A percentile compares a stretch with the other conserved stretches of the same genome.
phyloP scores from a whole-genome alignment of 805 yeast species.

The Metschnikowia corniflorae region DNA sequence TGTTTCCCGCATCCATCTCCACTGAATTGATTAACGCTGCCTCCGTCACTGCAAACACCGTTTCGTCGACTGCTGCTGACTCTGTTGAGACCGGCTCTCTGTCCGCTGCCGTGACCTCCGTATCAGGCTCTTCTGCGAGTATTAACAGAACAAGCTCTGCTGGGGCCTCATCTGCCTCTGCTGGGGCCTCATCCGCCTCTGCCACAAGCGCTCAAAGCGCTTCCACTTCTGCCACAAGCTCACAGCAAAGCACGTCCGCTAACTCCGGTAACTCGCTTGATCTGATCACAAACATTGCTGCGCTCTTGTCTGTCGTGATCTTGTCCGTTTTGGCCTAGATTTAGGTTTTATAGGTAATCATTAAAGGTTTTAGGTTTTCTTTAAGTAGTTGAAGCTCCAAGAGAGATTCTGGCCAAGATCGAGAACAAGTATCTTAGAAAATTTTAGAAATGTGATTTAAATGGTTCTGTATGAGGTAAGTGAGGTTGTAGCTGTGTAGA shows the following conservation, averaged over 20 bases:
- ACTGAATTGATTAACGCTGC: slow-evolving; percentile 22
- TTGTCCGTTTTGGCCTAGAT: slow-evolving; percentile 3
- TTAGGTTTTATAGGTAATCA: too few relatives aligned
- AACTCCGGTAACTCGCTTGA: slow-evolving; percentile 1
- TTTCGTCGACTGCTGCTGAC: slow-evolving; percentile 2
- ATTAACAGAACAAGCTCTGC: background rate
- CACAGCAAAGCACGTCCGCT: slow-evolving; percentile 3
- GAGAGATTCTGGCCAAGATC: too few relatives aligned
- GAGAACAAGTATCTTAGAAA: too few relatives aligned
- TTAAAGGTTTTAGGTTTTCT: too few relatives aligned
- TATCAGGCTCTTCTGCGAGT: background rate
- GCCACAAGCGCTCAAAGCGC: background rate
- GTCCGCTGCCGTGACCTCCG: slow-evolving; percentile 6
- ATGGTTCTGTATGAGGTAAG: too few relatives aligned
- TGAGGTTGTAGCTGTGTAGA: too few relatives aligned
- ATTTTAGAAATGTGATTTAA: too few relatives aligned
- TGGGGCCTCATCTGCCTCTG: background rate
- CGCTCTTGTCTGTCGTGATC: slow-evolving; percentile 2
- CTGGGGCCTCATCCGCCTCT: too few relatives aligned
- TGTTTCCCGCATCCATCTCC: slow-evolving; percentile 42
- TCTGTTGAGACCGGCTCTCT: background rate
- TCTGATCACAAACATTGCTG: background rate
- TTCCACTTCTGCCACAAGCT: background rate
- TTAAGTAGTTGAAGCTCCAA: too few relatives aligned
- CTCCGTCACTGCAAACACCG: slow-evolving; percentile 5